phyloP scores from a whole-genome alignment of 2,329 filamentous ascomycete genomes.

The Apiospora pterosperma region DNA sequence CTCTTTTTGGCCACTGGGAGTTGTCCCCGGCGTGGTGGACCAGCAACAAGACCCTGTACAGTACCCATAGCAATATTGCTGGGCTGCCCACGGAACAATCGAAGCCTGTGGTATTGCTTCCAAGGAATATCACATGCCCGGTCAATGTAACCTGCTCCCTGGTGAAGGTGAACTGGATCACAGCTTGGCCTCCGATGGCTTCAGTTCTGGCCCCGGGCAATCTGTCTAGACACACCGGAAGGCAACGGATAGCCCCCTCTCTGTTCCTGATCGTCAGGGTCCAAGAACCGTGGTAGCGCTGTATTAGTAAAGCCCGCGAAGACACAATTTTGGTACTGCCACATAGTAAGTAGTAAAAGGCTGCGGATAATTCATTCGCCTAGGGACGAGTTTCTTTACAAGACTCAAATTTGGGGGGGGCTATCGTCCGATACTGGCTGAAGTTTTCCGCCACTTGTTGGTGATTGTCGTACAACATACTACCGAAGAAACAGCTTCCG shows the following conservation, averaged over 20 bases:
- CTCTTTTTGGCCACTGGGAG: background rate
- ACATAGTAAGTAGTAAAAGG: too few species aligned
- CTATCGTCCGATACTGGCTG: background rate
- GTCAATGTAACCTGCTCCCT: background rate
- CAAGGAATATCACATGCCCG: conserved; percentile 1
- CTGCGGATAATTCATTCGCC: background rate
- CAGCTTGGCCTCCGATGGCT: background rate
- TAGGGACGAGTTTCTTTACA: background rate
- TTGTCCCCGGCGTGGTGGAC: background rate
- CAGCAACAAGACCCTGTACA: background rate
- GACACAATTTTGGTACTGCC: background rate
- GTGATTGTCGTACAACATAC: background rate
- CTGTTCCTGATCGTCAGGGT: background rate
- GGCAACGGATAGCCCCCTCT: background rate
- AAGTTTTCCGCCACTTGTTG: background rate
- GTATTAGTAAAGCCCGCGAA: background rate
- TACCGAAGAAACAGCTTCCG: conserved; percentile 1
- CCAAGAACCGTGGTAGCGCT: background rate
- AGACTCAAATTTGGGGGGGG: background rate
- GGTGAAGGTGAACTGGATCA: background rate
- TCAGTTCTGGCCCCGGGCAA: background rate
- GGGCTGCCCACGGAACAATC: background rate
- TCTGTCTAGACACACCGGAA: conserved; percentile 1
- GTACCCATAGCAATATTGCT: background rate
- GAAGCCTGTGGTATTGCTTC: background rate